A percentile compares a stretch with the other conserved stretches of the same genome.
These are phyloP conservation scores for Penicillium turbatum DNA, from an alignment of 495 filamentous ascomycete genomes.

Conservation along the genomic window DNA sequence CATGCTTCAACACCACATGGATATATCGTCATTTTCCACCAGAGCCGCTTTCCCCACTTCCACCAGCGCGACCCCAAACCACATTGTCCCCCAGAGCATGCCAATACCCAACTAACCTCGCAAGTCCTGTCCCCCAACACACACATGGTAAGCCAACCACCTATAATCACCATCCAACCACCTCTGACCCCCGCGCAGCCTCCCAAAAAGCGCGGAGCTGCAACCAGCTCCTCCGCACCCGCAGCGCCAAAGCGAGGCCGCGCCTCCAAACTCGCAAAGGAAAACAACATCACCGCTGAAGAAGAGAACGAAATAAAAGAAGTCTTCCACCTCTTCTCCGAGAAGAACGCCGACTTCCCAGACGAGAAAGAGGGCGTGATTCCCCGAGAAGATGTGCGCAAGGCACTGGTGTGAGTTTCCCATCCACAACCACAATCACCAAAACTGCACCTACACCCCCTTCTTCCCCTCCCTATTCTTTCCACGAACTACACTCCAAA, in stretches of 20 bases:
- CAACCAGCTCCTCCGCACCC: slow-evolving; percentile 24
- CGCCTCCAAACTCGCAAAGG: slow-evolving; percentile 81
- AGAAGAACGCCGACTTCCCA: slow-evolving; percentile 52
- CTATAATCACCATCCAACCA: not conserved
- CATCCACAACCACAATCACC: not conserved
- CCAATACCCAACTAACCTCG: not conserved
- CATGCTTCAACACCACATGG: not conserved
- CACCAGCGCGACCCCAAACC: not conserved
- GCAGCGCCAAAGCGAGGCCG: slow-evolving; percentile 44
- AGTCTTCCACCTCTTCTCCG: slow-evolving; percentile 77
- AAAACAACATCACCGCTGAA: slow-evolving; percentile 73
- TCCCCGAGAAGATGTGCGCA: slow-evolving; percentile 69
- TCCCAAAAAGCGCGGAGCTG: slow-evolving; percentile 38
- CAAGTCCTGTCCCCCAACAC: not conserved
- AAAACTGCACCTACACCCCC: not conserved
- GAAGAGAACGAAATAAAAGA: slow-evolving; percentile 89
- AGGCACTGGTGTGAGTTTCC: slow-evolving; percentile 68
- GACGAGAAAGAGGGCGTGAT: slow-evolving; percentile 71
- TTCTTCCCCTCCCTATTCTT: not conserved
- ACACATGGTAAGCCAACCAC: not conserved
- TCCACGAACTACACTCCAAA: not conserved
- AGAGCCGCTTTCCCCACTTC: slow-evolving; percentile 5
- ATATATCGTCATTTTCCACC: not conserved
- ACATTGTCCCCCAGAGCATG: not conserved
- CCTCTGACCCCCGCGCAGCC: slow-evolving; percentile 22